These are phyloP conservation scores for Argentina anserina DNA, from an alignment of 306 rosid genomes.

Conservation along the genomic window DNA sequence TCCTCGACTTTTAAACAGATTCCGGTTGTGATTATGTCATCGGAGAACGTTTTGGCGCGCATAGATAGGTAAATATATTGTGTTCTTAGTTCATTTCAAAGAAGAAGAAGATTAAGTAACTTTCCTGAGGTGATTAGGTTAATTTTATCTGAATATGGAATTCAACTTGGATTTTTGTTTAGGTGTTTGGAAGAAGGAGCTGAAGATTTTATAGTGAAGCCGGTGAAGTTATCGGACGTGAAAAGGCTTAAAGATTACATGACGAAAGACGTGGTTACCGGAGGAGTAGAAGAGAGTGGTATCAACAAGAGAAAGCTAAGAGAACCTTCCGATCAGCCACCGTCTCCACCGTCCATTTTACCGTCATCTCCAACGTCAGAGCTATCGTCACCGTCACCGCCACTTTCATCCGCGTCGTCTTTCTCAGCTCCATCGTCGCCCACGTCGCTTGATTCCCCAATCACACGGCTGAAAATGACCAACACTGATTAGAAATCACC, in stretches of 20 bases:
- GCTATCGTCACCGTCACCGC: constrained; percentile 22
- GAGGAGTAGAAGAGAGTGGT: constrained; percentile 28
- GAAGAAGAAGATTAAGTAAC: background rate
- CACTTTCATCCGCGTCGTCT: constrained; percentile 12
- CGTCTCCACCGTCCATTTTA: constrained; percentile 55
- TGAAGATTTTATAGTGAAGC: constrained; percentile 92
- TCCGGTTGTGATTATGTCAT: constrained; percentile 97
- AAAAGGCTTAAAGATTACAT: constrained; percentile 56
- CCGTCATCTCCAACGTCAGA: constrained; percentile 37
- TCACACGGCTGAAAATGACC: constrained; percentile 76
- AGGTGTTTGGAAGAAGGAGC: constrained; percentile 99
- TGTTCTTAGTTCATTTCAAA: background rate
- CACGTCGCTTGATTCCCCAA: constrained; percentile 50
- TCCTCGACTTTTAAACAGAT: constrained; percentile 67
- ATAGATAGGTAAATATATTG: constrained; percentile 61
- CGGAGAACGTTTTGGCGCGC: constrained; percentile 88
- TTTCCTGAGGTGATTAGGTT: background rate
- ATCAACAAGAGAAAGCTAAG: constrained; percentile 63
- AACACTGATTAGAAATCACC: constrained; percentile 31
- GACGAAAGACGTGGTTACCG: constrained; percentile 34
- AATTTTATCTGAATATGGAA: background rate
- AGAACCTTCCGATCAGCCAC: constrained; percentile 43
- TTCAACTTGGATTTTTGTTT: background rate
- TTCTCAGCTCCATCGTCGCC: constrained; percentile 47
- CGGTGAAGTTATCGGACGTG: constrained; percentile 88